Evolutionary conservation across 2,329 filamentous ascomycete genomes (phyloP).

Genomic region (Fusarium denticulatum): DNA sequence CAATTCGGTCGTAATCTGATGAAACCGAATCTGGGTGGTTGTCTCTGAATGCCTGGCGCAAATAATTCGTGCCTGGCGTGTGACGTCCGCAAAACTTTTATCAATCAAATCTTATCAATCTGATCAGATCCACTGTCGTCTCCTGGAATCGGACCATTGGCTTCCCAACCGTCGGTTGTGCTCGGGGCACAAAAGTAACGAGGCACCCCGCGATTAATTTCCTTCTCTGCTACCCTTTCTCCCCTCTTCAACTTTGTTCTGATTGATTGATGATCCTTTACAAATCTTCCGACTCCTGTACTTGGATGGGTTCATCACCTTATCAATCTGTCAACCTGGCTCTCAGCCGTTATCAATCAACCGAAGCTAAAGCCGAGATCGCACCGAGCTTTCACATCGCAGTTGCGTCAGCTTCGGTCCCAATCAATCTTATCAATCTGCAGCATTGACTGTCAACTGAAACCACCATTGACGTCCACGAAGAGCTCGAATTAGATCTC

Average conservation of each 20-base stretch:
- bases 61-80: slow-evolving; percentile 34
- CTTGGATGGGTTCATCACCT: slow-evolving; percentile 21
- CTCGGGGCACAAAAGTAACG: slow-evolving; percentile 45
- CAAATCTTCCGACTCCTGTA: slow-evolving; percentile 1
- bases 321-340: slow-evolving; percentile 19
- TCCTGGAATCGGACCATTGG: slow-evolving; percentile 50
- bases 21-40: slow-evolving; percentile 1
- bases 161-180: slow-evolving; percentile 37
- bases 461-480: slow-evolving; percentile 6
- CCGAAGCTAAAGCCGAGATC: slow-evolving; percentile 34
- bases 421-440: slow-evolving; percentile 38
- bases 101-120: slow-evolving; percentile 63
- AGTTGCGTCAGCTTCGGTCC: slow-evolving; percentile 22
- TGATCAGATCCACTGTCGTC: slow-evolving; percentile 50
- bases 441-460: slow-evolving; percentile 1
- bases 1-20: slow-evolving; percentile 24
- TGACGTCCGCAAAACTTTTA: slow-evolving; percentile 47
- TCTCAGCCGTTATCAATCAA: slow-evolving; percentile 18
- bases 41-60: slow-evolving; percentile 27
- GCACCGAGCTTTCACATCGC: slow-evolving; percentile 15
- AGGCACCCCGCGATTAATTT: slow-evolving; percentile 43
- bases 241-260: slow-evolving; percentile 4
- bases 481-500: not conserved
- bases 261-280: slow-evolving; percentile 3
- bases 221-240: slow-evolving; percentile 23